These are phyloP conservation scores for Paraconiothyrium brasiliense DNA, from an alignment of 2,329 filamentous ascomycete species.

Conservation along the genomic window DNA sequence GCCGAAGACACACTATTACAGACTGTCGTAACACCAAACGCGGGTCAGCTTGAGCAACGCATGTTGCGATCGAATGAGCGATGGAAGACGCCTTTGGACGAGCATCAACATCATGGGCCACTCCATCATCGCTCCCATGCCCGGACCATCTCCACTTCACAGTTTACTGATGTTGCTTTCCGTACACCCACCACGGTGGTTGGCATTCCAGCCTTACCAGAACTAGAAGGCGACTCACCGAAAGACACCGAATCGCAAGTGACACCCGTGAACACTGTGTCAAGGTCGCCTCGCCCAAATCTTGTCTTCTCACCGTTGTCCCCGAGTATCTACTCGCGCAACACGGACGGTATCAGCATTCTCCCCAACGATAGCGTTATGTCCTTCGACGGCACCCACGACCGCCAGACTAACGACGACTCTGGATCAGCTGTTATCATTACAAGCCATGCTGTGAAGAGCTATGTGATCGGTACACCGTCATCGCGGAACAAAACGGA, in stretches of 20 bases:
- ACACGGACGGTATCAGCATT: conserved; percentile 51
- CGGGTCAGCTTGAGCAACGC: conserved; percentile 51
- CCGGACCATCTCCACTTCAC: conserved; percentile 27
- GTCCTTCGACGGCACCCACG: conserved; percentile 30
- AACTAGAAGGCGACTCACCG: conserved; percentile 15
- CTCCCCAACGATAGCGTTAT: conserved; percentile 46
- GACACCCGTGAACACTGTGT: neutral
- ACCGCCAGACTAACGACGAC: conserved; percentile 22
- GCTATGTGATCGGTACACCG: conserved; percentile 51
- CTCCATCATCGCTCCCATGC: conserved; percentile 41
- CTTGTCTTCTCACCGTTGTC: conserved; percentile 49
- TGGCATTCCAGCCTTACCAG: conserved; percentile 3
- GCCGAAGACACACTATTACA: conserved; percentile 2
- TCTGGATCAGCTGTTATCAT: conserved; percentile 54
- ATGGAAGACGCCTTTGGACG: conserved; percentile 54
- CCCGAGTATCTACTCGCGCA: conserved; percentile 59
- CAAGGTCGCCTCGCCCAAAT: conserved; percentile 12
- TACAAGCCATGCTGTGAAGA: conserved; percentile 55
- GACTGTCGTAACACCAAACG: conserved; percentile 41
- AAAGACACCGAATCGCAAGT: neutral
- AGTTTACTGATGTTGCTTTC: neutral
- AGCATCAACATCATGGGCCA: conserved; percentile 36
- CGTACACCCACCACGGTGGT: conserved; percentile 14
- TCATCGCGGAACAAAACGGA: conserved; percentile 31
- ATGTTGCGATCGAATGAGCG: conserved; percentile 51